These are phyloP conservation scores for Pueraria montana DNA, from an alignment of 306 rosid species.

Conservation along the genomic window DNA sequence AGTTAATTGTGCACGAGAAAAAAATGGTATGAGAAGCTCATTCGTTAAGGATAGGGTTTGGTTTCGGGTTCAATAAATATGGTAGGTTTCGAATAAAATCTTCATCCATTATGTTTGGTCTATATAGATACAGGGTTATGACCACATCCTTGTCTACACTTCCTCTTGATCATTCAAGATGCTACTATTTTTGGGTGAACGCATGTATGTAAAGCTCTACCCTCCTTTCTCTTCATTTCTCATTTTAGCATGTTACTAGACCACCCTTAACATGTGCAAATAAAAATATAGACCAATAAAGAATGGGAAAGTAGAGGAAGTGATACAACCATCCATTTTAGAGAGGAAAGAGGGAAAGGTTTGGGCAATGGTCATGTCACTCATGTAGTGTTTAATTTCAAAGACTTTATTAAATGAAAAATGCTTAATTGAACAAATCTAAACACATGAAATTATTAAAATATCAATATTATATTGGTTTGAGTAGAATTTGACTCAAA, in stretches of 20 bases:
- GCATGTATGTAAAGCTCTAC: not conserved
- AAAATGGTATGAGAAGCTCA: constrained; percentile 41
- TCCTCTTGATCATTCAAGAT: constrained; percentile 60
- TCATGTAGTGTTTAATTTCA: not conserved
- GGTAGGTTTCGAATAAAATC: constrained; percentile 54
- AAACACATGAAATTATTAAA: no score
- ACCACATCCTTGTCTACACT: constrained; percentile 66
- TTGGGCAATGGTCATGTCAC: not conserved
- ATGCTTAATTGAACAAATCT: not conserved
- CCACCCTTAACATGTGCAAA: not conserved
- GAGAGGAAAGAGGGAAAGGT: not conserved
- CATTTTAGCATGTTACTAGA: constrained; percentile 19
- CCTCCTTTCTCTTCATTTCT: constrained; percentile 12
- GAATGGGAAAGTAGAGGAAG: not conserved
- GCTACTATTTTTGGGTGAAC: constrained; percentile 44
- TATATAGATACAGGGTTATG: constrained; percentile 25
- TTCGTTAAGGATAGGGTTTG: constrained; percentile 43
- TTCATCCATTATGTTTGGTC: constrained; percentile 47
- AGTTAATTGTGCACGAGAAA: not conserved
- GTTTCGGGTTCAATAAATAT: constrained; percentile 58
- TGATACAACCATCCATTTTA: constrained; percentile 21
- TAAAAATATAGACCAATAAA: not conserved
- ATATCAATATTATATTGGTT: no score
- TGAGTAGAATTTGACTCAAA: no score
- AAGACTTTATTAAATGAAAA: not conserved